Percentiles rank a stretch among this genome's conserved stretches.
Conservation (phyloP, 2,329 filamentous ascomycete genomes). For the Chaetomium olivaceum region DNA sequence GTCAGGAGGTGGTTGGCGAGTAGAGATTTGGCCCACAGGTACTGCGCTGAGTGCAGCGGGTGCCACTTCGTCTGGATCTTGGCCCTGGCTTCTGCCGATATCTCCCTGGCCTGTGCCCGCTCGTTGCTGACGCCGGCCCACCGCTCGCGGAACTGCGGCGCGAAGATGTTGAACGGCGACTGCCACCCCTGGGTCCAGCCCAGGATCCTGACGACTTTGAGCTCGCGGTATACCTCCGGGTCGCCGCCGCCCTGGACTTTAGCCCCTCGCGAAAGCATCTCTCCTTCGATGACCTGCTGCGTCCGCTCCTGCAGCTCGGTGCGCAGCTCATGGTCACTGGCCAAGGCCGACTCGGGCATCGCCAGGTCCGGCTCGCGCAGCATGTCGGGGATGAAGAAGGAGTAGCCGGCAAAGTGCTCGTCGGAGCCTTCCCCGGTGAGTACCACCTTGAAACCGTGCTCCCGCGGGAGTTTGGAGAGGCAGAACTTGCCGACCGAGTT, state of each 20-base stretch:
- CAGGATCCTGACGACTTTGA: slow-evolving; percentile 10
- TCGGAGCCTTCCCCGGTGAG: slow-evolving; percentile 55
- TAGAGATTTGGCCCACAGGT: slow-evolving; percentile 33
- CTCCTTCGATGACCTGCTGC: background rate
- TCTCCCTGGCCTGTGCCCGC: slow-evolving; percentile 21
- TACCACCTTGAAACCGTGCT: slow-evolving; percentile 54
- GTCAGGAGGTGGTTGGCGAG: slow-evolving; percentile 37
- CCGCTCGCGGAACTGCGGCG: slow-evolving; percentile 22
- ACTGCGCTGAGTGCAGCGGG: slow-evolving; percentile 35
- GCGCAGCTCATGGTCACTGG: slow-evolving; percentile 25
- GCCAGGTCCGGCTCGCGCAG: slow-evolving; percentile 50
- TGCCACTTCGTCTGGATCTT: slow-evolving; percentile 37
- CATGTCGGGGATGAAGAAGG: slow-evolving; percentile 47
- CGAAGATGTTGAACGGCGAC: slow-evolving; percentile 13
- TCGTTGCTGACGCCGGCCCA: slow-evolving; percentile 5
- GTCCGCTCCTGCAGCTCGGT: background rate
- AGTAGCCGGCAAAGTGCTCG: slow-evolving; percentile 57
- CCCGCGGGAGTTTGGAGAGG: slow-evolving; percentile 48
- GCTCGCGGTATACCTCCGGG: slow-evolving; percentile 9
- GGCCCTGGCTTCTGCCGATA: slow-evolving; percentile 25
- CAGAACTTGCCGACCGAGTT: slow-evolving; percentile 54
- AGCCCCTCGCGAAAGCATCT: background rate
- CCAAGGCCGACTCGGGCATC: slow-evolving; percentile 36
- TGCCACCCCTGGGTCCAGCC: background rate
- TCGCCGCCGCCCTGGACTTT: background rate